phyloP scores from a whole-genome alignment of 2,329 filamentous ascomycete species.

The Diaporthe destruens region DNA sequence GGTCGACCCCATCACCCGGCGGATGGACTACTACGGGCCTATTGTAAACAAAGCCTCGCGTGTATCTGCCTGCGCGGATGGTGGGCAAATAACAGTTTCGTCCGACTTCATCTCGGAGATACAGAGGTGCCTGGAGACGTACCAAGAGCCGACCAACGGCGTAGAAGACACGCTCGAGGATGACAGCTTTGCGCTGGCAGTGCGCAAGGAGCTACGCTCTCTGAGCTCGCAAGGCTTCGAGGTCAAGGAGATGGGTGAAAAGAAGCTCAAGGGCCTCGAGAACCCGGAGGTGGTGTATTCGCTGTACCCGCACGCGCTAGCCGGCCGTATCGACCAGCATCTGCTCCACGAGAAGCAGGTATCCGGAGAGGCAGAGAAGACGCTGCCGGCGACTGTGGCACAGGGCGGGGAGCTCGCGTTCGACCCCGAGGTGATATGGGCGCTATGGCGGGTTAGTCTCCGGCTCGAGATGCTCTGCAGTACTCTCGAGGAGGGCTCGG shows the following conservation, averaged over 20 bases:
- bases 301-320: conserved; percentile 90
- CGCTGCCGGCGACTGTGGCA: conserved; percentile 69
- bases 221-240: conserved; percentile 94
- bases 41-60: conserved; percentile 98
- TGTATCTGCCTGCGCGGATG: conserved; percentile 94
- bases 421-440: conserved; percentile 88
- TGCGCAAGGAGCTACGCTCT: conserved; percentile 87
- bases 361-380: conserved; percentile 61
- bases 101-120: conserved; percentile 98
- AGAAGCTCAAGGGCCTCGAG: conserved; percentile 95
- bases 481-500: conserved; percentile 79
- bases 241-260: conserved; percentile 92
- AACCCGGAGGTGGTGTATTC: conserved; percentile 97
- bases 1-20: conserved; percentile 92
- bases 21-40: conserved; percentile 99
- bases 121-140: conserved; percentile 88
- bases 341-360: conserved; percentile 58
- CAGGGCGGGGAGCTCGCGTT: conserved; percentile 77
- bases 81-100: conserved; percentile 96
- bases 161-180: conserved; percentile 83
- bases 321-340: conserved; percentile 82
- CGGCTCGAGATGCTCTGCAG: conserved; percentile 95
- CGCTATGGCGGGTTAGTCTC: conserved; percentile 88
- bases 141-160: conserved; percentile 84
- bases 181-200: conserved; percentile 79